Evolutionary conservation across 164 flowering plant genomes (phyloP), one percentile per base, ranked within the genome.

Genomic region (Aristolochia californica): DNA sequence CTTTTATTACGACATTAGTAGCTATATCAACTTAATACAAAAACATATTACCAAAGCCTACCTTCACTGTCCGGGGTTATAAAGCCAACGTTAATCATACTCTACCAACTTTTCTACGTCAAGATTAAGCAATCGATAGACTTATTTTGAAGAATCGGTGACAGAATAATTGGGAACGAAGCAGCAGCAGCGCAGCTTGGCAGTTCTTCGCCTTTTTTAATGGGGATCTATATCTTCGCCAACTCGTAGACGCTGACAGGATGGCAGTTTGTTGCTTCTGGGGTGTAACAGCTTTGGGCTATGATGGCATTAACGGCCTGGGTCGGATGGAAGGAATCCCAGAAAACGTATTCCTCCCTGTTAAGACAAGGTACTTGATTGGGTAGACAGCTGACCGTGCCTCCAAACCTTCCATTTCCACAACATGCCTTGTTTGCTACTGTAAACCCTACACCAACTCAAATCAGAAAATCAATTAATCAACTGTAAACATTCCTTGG

Each of bases 301-400:
- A 70, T 58, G 30, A 67, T 58, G 40, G 66, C 64, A 55, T 73
- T 71, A 49, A 47, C 74, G 20, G 70, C 67, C 60, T 67, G 64
- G 22, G 74, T 71, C 16, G 74, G 70, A 53, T 71, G 74, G 44
- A 71, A 71, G n/a, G 74, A 63, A 59, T 71, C 74, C 70, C 70
- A 71, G 62, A 71, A 71, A 17, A 71, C 28, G 54, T 66, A 56
- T 51, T 66, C 64, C 59, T 56, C 59, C 53, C 74, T 71, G 65
- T 67, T 26, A 1, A 17, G 14, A 53, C 74, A 71, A 25, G 74
- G 74, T 16, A 3, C 45, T 50, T 71, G 64, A 26, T 63, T 25
- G 23, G 74, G 74, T 22, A 71, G 68, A 58, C 74, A 71, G 20
- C 45, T 66, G 25, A 71, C 27, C 15, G 47, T 38, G 14, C 74